These are phyloP conservation scores for Mariannaea sp. DNA, from an alignment of 2,329 filamentous ascomycete species.

Conservation along the genomic window DNA sequence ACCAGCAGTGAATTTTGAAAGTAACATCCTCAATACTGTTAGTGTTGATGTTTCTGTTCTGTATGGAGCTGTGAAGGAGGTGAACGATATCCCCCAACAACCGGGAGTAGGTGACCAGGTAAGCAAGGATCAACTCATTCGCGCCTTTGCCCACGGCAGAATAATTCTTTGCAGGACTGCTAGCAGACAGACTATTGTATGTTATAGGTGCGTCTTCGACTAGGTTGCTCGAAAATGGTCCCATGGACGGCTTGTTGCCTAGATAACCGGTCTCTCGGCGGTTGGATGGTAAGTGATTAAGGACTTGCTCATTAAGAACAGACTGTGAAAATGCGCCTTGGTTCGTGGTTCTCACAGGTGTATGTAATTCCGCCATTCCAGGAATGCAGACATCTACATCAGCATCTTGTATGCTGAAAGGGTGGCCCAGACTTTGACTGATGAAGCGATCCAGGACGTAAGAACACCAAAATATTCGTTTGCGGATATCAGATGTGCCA, in stretches of 20 bases:
- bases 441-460: constrained; percentile 46
- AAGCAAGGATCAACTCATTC: constrained; percentile 22
- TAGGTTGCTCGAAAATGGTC: neutral
- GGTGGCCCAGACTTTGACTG: constrained; percentile 44
- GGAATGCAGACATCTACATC: constrained; percentile 47
- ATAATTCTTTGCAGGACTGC: constrained; percentile 17
- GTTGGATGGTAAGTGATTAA: constrained; percentile 13
- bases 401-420: constrained; percentile 42
- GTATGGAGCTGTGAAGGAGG: constrained; percentile 36
- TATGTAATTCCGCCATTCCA: constrained; percentile 34
- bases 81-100: constrained; percentile 28
- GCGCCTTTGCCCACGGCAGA: constrained; percentile 12
- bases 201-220: neutral
- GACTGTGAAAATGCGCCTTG: constrained; percentile 6
- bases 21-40: constrained; percentile 28
- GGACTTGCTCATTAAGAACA: constrained; percentile 5
- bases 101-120: constrained; percentile 29
- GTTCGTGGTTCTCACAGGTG: constrained; percentile 12
- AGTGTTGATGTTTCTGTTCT: constrained; percentile 27
- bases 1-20: constrained; percentile 33
- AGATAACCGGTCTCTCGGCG: neutral
- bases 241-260: neutral
- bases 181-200: neutral
- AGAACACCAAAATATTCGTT: constrained; percentile 48
- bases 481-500: constrained; percentile 41